A percentile compares a stretch with the other conserved stretches of the same genome.
Conservation (phyloP, 176 grass and related monocot genomes). For the Triticum urartu region DNA sequence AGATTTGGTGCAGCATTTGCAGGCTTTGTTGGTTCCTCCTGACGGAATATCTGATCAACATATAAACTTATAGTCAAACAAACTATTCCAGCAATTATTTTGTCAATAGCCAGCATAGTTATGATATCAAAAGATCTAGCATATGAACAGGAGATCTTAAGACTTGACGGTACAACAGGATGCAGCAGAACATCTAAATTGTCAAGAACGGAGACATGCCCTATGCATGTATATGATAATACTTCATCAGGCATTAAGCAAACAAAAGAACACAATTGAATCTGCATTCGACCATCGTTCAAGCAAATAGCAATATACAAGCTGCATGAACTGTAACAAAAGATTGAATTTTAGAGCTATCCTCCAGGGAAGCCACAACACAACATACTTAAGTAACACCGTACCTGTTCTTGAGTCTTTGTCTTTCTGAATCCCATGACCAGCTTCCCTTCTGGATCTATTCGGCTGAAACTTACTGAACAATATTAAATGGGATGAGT, state of each 20-base stretch:
- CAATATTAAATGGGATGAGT: slow-evolving; percentile 10
- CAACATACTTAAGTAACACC: neutral
- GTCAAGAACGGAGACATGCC: neutral
- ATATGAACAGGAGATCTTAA: slow-evolving; percentile 6
- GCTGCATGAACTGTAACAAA: slow-evolving; percentile 13
- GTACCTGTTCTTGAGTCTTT: slow-evolving; percentile 76
- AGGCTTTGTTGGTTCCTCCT: slow-evolving; percentile 82
- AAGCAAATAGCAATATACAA: neutral
- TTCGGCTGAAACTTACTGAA: slow-evolving; percentile 90
- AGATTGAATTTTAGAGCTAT: neutral
- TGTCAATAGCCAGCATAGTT: neutral
- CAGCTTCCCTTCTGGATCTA: slow-evolving; percentile 95
- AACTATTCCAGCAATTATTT: neutral
- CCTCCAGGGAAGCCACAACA: neutral
- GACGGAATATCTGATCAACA: slow-evolving; percentile 12
- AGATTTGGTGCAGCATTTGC: slow-evolving; percentile 47
- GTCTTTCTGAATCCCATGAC: slow-evolving; percentile 98
- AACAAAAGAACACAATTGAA: neutral
- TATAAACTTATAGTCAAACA: neutral
- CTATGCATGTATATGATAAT: neutral
- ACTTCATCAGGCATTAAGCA: slow-evolving; percentile 4
- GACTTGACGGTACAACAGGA: slow-evolving; percentile 1
- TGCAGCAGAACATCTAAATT: slow-evolving; percentile 20
- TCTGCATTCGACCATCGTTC: neutral
- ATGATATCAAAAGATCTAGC: neutral